Conservation (phyloP, 2,329 filamentous ascomycete genomes). For the Trematosphaeria pertusa region DNA sequence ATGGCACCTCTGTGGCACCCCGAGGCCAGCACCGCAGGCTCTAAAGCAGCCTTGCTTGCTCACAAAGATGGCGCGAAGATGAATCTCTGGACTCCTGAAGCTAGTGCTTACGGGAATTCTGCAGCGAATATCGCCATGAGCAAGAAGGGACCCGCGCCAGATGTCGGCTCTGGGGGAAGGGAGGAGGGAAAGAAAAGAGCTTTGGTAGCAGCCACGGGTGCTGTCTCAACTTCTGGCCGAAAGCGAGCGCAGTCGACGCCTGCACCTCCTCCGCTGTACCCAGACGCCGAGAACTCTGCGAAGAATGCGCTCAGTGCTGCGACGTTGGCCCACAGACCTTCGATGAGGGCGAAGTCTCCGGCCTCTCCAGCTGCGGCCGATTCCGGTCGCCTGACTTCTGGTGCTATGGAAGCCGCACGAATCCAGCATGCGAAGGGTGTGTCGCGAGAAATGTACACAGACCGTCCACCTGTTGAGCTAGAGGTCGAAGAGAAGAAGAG, state of each 20-base stretch:
- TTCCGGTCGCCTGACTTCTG: conserved; percentile 52
- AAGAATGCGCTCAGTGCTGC: conserved; percentile 77
- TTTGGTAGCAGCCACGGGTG: conserved; percentile 76
- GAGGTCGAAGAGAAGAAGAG: conserved; percentile 78
- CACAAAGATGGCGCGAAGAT: conserved; percentile 60
- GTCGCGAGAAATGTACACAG: conserved; percentile 77
- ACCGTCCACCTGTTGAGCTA: conserved; percentile 72
- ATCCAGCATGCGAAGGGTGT: conserved; percentile 73
- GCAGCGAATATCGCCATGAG: conserved; percentile 74
- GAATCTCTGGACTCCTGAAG: conserved; percentile 59
- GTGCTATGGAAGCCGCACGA: conserved; percentile 66
- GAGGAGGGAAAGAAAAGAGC: conserved; percentile 68
- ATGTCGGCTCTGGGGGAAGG: conserved; percentile 56
- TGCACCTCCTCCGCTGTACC: conserved; percentile 54
- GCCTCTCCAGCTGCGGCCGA: conserved; percentile 17
- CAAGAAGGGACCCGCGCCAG: conserved; percentile 55
- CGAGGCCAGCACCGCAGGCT: conserved; percentile 68
- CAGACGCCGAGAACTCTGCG: conserved; percentile 66
- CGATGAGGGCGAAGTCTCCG: conserved; percentile 32
- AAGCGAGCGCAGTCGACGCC: conserved; percentile 69
- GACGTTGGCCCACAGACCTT: conserved; percentile 65
- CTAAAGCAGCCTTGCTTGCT: conserved; percentile 77
- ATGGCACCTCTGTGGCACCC: conserved; percentile 69
- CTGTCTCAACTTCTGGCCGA: conserved; percentile 65
- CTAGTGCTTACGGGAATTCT: conserved; percentile 65